phyloP scores from a whole-genome alignment of 331 rosid species.

The Rhamnella rubrinervis region DNA sequence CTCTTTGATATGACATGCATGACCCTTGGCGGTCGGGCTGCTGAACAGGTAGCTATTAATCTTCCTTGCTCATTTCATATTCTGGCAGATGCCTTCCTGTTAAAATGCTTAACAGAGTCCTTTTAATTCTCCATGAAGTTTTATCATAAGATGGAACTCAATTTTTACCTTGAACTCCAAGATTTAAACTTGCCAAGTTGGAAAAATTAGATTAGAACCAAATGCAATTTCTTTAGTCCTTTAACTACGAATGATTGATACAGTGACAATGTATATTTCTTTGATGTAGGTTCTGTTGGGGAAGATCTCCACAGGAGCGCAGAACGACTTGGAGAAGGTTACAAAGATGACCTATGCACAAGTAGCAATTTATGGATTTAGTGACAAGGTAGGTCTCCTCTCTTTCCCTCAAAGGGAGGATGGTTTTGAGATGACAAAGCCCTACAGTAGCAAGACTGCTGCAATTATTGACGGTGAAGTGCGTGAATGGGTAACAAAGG shows the following conservation, averaged over 20 bases:
- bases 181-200: neutral
- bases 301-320: constrained; percentile 83
- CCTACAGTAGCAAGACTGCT: constrained; percentile 79
- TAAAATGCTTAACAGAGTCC: too few species aligned
- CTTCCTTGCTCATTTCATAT: neutral
- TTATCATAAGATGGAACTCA: too few species aligned
- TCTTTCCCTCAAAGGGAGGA: constrained; percentile 78
- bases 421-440: constrained; percentile 58
- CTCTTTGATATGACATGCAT: constrained; percentile 91
- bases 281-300: constrained; percentile 62
- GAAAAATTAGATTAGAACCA: neutral
- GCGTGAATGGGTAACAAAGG: constrained; percentile 75
- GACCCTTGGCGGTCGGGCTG: constrained; percentile 98
- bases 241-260: neutral
- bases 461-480: constrained; percentile 78
- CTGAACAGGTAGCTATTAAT: constrained; percentile 75
- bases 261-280: neutral
- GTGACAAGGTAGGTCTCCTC: constrained; percentile 91
- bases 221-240: neutral
- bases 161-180: too few species aligned
- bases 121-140: too few species aligned
- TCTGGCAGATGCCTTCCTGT: neutral
- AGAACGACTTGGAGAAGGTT: constrained; percentile 87
- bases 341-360: constrained; percentile 94
- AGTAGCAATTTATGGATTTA: constrained; percentile 85